These are phyloP conservation scores for Rhinocladiella similis DNA, from an alignment of 2,329 filamentous ascomycete species.

Conservation along the genomic window DNA sequence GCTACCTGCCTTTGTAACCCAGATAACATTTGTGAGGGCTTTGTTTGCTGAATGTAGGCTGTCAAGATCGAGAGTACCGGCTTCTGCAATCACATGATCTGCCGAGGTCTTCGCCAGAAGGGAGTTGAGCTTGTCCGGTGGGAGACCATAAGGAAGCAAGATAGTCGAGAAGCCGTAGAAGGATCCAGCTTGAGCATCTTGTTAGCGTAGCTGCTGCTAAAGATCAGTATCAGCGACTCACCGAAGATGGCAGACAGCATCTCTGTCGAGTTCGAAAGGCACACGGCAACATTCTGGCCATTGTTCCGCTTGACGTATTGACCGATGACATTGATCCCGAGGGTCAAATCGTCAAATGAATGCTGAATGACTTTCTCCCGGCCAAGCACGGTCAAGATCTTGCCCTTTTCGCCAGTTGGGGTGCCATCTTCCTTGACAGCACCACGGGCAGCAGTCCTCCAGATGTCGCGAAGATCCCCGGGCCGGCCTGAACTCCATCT, in stretches of 20 bases:
- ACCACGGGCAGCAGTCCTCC: slow-evolving; percentile 71
- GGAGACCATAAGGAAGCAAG: slow-evolving; percentile 78
- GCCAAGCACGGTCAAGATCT: slow-evolving; percentile 77
- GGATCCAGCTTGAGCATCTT: slow-evolving; percentile 63
- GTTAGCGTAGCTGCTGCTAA: not conserved
- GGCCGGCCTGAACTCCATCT: slow-evolving; percentile 82
- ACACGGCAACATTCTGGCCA: slow-evolving; percentile 78
- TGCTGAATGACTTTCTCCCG: slow-evolving; percentile 74
- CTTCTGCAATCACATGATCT: slow-evolving; percentile 79
- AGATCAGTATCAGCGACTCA: slow-evolving; percentile 34
- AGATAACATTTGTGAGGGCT: slow-evolving; percentile 75
- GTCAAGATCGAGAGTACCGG: slow-evolving; percentile 82
- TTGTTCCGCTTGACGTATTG: slow-evolving; percentile 67
- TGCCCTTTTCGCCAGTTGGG: slow-evolving; percentile 58
- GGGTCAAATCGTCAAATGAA: slow-evolving; percentile 69
- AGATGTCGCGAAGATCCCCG: slow-evolving; percentile 89
- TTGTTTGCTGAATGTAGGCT: slow-evolving; percentile 68
- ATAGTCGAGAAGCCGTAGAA: slow-evolving; percentile 88
- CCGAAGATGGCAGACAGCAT: slow-evolving; percentile 77
- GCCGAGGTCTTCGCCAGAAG: slow-evolving; percentile 73
- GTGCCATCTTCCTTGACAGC: slow-evolving; percentile 63
- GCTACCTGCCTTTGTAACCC: slow-evolving; percentile 90
- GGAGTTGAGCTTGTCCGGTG: slow-evolving; percentile 65
- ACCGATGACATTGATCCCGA: slow-evolving; percentile 85
- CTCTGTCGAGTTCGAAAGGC: slow-evolving; percentile 91